Evolutionary conservation across 176 grass and related monocot genomes (phyloP), one percentile per base, ranked within the genome.

Genomic region (Carex littledalei): DNA sequence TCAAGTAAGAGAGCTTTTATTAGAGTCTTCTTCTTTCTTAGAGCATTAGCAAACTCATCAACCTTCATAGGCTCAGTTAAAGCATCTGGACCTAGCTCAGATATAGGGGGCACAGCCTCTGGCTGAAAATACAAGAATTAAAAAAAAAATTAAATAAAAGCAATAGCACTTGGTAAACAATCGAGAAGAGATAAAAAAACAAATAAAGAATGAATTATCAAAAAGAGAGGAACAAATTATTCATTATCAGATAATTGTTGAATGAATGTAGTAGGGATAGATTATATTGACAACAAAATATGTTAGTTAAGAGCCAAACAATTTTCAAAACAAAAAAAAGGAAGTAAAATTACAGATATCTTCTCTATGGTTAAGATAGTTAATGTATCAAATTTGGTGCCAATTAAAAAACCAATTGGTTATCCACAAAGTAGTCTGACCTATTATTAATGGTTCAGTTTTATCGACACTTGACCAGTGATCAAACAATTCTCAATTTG

Each of bases 21-120:
- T 59, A 83, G 79, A 39, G 69, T 65, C 17, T 87, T 89, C 82
- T 91, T 92, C 84, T 84, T 80, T 18, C 91, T 75, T 21, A 92
- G 66, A 45, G 80, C 84, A 8, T 92, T 73, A 45, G 90, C 37
- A 86, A 91, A 92, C 22, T 86, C 80, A 63, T 90, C 68, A 82
- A 89, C 65, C 54, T 84, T 68, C 75, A 95, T 88, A 21, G 68
- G 89, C 50, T 95, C 89, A 63, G 63, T 86, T 26, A 95, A 57
- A 41, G 89, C 94, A 95, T 95, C 89, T 67, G 89, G 91, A 20
- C 94, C 94, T 85, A 95, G 89, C 37, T 91, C 94, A 83, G 94
- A 92, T 82, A 89, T 91, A 61, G 94, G 91, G 79, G 87, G 87
- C 6, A 85, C 84, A 73, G 84, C 47, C 87, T 95, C 91, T 63